These are phyloP conservation scores for Rubroboletus pulcherrimus DNA, from an alignment of 768 basidiomycete genomes.

Conservation along the genomic window DNA sequence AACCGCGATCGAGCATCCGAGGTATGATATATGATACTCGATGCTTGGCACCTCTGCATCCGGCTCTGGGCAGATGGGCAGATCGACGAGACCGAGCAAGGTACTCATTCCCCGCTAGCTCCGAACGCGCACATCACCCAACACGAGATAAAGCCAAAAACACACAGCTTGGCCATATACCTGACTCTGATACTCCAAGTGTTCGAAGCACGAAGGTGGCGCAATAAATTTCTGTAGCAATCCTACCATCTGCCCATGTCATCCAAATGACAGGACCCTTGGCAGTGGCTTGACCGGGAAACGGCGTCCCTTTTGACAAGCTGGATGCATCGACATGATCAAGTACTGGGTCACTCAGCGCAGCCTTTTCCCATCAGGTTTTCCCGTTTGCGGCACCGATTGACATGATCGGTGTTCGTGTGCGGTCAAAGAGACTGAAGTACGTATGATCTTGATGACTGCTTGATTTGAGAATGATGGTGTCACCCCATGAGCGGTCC, in stretches of 20 bases:
- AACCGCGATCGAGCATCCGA: not conserved
- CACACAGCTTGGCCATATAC: not conserved
- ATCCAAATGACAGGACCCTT: slow-evolving; percentile 6
- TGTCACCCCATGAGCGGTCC: not conserved
- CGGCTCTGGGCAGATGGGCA: too few relatives aligned
- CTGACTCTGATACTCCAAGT: not conserved
- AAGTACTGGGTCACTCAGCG: not conserved
- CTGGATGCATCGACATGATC: not conserved
- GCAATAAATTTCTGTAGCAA: slow-evolving; percentile 2
- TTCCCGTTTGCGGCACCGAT: slow-evolving; percentile 4
- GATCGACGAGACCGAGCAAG: not conserved
- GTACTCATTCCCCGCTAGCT: not conserved
- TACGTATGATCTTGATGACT: not conserved
- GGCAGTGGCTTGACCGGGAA: slow-evolving; percentile 3
- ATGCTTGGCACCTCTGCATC: not conserved
- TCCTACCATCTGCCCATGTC: not conserved
- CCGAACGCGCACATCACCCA: not conserved
- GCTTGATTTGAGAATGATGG: not conserved
- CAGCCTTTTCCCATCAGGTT: not conserved
- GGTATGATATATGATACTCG: too few relatives aligned
- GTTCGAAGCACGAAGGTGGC: not conserved
- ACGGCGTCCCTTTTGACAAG: not conserved
- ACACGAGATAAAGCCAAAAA: not conserved
- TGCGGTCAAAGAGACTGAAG: not conserved
- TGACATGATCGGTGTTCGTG: slow-evolving; percentile 1